Evolutionary conservation across 129 eudicot species (phyloP).

Genomic region (Saussurea involucrata): DNA sequence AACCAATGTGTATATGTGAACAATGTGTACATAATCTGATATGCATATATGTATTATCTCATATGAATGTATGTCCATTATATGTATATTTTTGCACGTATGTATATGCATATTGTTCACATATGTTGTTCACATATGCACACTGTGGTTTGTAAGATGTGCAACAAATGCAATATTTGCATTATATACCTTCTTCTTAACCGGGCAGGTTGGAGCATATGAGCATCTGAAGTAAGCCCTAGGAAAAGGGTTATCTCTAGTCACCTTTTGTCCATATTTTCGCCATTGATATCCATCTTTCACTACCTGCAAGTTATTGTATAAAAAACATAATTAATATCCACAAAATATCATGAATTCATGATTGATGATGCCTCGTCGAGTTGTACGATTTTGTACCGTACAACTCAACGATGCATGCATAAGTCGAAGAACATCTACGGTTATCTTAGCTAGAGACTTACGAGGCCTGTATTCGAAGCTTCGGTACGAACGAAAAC

Average conservation of each 20-base stretch:
- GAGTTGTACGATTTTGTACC: background rate
- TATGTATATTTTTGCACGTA: too few species aligned
- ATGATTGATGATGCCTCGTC: background rate
- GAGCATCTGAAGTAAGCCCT: conserved; percentile 91
- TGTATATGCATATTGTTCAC: too few species aligned
- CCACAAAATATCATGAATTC: background rate
- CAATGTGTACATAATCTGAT: too few species aligned
- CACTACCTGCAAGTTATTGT: conserved; percentile 40
- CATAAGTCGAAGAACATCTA: background rate
- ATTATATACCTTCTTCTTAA: conserved; percentile 77
- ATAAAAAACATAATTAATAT: too few species aligned
- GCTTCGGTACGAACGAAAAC: conserved; percentile 44
- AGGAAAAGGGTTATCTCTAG: conserved; percentile 81
- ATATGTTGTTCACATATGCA: too few species aligned
- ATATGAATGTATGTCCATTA: too few species aligned
- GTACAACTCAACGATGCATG: background rate
- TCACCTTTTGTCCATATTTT: conserved; percentile 84
- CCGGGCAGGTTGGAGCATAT: conserved; percentile 86
- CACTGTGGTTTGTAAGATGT: too few species aligned
- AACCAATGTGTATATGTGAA: too few species aligned
- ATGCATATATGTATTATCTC: too few species aligned
- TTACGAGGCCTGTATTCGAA: conserved; percentile 66
- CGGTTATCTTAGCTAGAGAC: conserved; percentile 4
- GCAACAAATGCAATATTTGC: too few species aligned
- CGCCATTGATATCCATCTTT: conserved; percentile 90